Evolutionary conservation across 163 green algal species (phyloP), one percentile per base, ranked within the genome.

Genomic region (Dunaliella salina): DNA sequence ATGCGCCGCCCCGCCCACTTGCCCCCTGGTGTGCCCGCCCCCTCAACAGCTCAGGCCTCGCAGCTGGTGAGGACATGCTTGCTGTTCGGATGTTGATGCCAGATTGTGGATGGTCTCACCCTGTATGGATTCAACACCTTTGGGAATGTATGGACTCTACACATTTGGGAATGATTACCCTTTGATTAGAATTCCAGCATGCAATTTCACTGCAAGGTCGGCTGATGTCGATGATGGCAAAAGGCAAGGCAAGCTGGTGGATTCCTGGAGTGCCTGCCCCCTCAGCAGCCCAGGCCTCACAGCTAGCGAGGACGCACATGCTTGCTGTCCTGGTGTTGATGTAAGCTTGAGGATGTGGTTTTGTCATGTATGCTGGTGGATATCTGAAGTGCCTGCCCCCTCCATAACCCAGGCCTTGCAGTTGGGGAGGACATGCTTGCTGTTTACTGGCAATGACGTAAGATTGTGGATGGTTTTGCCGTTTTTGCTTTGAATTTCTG

Each of bases 21-120:
- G 33, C 34, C 78, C 67, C n/a, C 79, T 71, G 81, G n/a, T 8
- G 81, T 45, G 33, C 35, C 25, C 45, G 40, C 32, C 17, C 81
- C 35, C 13, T 84, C 81, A 5, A 78, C 45, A 35, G 81, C 46
- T 15, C 87, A 90, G 85, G 89, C 92, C 85, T 87, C 85, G 81
- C 81, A 86, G 22, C 81, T 85, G 30, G 81, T 85, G 29, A 30
- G 69, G 69, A 12, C 69, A 80, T n/a, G 69, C 69, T 29, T 80
- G 4, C 69, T 29, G 69, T 80, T 4, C 26, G 1, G 69, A 11
- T n/a, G 13, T 80, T 80, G 26, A 80, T 33, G 13, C 69, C 3
- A 30, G 69, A 30, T n/a, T 5, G 8, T n/a, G 69, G 26, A n/a
- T 30, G 69, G 29, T 26, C 22, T 81, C 4, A 8, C 22, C 22